phyloP scores from a whole-genome alignment of 495 filamentous ascomycete species.

The Aspergillus avenaceus region DNA sequence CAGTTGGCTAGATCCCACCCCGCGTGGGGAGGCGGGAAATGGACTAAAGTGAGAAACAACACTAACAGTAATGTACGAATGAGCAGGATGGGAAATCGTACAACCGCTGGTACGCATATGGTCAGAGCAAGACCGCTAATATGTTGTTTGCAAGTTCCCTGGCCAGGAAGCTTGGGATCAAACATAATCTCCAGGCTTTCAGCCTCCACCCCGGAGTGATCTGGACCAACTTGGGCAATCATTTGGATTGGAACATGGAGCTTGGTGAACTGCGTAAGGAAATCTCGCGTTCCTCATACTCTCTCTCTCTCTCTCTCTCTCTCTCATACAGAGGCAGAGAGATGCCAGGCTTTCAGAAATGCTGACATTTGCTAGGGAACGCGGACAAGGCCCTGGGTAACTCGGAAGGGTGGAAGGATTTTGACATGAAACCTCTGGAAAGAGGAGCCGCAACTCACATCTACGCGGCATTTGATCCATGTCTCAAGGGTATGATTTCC shows the following conservation, averaged over 20 bases:
- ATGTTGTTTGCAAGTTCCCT: constrained; percentile 44
- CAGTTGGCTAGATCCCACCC: too few relatives aligned
- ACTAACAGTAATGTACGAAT: too few relatives aligned
- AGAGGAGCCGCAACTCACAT: constrained; percentile 55
- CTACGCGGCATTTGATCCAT: constrained; percentile 54
- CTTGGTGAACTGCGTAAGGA: constrained; percentile 11
- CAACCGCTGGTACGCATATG: constrained; percentile 37
- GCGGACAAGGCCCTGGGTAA: constrained; percentile 16
- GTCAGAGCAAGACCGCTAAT: constrained; percentile 51
- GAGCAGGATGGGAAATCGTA: constrained; percentile 47
- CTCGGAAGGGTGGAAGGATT: constrained; percentile 26
- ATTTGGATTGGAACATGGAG: constrained; percentile 26
- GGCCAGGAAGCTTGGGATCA: constrained; percentile 13
- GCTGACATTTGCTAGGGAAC: constrained; percentile 1
- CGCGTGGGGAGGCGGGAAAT: too few relatives aligned
- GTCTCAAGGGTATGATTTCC: constrained; percentile 34
- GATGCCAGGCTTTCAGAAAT: too few relatives aligned
- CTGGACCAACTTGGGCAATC: constrained; percentile 19
- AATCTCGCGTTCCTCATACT: neutral
- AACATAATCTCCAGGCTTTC: constrained; percentile 1
- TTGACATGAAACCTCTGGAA: constrained; percentile 39
- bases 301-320: too few relatives aligned
- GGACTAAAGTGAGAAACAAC: too few relatives aligned
- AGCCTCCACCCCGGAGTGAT: constrained; percentile 14
- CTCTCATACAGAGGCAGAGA: too few relatives aligned